Conservation (phyloP, 768 basidiomycete genomes). For the Auriscalpium orientale region DNA sequence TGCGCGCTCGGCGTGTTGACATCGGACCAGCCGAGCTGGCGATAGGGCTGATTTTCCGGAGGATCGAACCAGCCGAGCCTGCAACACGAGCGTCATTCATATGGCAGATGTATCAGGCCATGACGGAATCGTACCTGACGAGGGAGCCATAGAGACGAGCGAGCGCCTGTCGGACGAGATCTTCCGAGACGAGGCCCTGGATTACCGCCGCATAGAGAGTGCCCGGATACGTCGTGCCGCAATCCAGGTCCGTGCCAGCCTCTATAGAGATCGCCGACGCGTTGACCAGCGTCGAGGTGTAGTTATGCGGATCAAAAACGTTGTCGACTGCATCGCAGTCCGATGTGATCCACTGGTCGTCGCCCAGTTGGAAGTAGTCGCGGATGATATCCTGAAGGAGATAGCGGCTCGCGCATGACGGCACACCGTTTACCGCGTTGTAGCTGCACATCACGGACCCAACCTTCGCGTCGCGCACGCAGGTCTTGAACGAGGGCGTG, state of each 20-base stretch:
- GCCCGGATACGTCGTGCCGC: slow-evolving; percentile 38
- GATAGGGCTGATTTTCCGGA: slow-evolving; percentile 39
- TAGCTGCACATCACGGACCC: slow-evolving; percentile 56
- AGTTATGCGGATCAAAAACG: slow-evolving; percentile 45
- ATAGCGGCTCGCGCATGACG: slow-evolving; percentile 45
- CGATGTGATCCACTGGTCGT: slow-evolving; percentile 46
- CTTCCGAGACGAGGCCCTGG: slow-evolving; percentile 37
- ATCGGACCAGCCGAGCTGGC: slow-evolving; percentile 39
- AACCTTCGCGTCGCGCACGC: slow-evolving; percentile 52
- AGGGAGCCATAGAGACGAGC: slow-evolving; percentile 45
- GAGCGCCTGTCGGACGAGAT: slow-evolving; percentile 37
- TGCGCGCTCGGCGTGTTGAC: slow-evolving; percentile 42
- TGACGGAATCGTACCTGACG: slow-evolving; percentile 31
- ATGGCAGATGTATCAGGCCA: neutral
- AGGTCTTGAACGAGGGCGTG: slow-evolving; percentile 47
- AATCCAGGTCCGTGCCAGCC: slow-evolving; percentile 49
- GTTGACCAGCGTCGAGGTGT: slow-evolving; percentile 33
- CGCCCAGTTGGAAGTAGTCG: slow-evolving; percentile 32
- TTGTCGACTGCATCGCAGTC: slow-evolving; percentile 52
- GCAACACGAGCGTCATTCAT: neutral
- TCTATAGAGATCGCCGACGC: slow-evolving; percentile 44
- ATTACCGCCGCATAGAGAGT: slow-evolving; percentile 42
- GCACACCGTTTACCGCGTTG: slow-evolving; percentile 53
- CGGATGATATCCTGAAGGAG: slow-evolving; percentile 44
- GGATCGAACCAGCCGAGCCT: slow-evolving; percentile 56